Evolutionary conservation across 768 basidiomycete species (phyloP), one percentile per base, ranked within the genome.

Genomic region (Russula virescens): DNA sequence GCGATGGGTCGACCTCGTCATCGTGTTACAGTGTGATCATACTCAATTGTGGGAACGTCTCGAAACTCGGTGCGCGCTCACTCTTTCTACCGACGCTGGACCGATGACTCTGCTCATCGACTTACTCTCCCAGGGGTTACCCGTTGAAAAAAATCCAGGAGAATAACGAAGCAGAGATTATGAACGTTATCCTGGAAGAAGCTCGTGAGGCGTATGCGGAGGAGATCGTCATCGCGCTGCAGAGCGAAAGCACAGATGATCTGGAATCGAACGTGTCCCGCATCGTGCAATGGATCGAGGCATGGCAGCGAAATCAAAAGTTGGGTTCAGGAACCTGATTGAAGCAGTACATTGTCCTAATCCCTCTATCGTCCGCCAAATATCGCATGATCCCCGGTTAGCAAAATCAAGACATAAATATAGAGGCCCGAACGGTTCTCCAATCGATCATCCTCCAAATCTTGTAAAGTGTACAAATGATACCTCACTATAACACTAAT

Each of bases 81-180:
- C 48, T n/a, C n/a, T 60, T 19, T 8, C 31, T 28, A 14, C 16
- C 3, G 10, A 5, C 5, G 23, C 5, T 31, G 11, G 23, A 6
- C n/a, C 2, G 42, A 25, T 43, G 23, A 34, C 34, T 23, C 31
- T 42, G 7, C 25, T 43, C 62, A 28, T 34, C 31, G 51, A 53
- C 31, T 53, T 43, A 5, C n/a, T 28, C 35, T 31, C 46, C 2
- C 73, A 98, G 95, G 64, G 82, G 83, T 10, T 98, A 98, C 71
- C 77, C 89, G 1, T 73, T 94, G 53, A 91, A 91, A 73, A 99
- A 99, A 75, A 92, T 99, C 5, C 90, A 95, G 72, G 97, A 99
- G 75, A 99, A 99, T 74, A 95, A 98, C 73, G 89, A 95, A 70
- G 94, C 95, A 14, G 97, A 99, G 77, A 98, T 99, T 71, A 97